Base-by-base conservation (phyloP, 2,329 filamentous ascomycete species). In the Fusarium pilosicola region DNA sequence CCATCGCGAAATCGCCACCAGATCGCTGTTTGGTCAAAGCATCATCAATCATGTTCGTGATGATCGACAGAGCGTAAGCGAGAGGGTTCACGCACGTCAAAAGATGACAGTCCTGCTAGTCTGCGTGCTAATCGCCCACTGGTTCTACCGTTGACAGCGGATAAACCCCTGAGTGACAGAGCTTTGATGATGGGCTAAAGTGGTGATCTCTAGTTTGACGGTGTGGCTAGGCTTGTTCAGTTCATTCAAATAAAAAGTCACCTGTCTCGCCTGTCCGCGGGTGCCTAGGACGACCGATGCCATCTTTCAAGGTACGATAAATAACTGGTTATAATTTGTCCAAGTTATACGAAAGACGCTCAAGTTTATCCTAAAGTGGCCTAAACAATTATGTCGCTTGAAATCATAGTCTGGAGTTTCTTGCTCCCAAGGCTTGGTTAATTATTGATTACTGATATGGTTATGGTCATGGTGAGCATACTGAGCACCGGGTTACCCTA, bases 101-200 rank as follows among this genome's bases (percentile, higher is more conserved):
- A n/a, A 18, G 28, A 34, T 45, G 30, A 8, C 48, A 42, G 39
- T 26, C 36, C 6, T 30, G 32, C 46, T 48, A 62, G 66, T 18
- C n/a, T 36, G 26, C 24, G 34, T 54, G 41, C 67, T 70, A 70
- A 65, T 22, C 15, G 17, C 20, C 46, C 41, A 65, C 59, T 52
- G 36, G 32, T 70, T 34, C 39, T 58, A 70, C 67, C 59, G 58
- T 65, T 59, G 52, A 70, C 52, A 70, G 67, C 65, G 65, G 65
- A 44, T 51, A 9, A 22, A 34, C 41, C 45, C 59, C 41, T 34
- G 52, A 10, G 2, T 28, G 28, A 22, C n/a, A 45, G n/a, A 45
- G 45, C 42, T 48, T 57, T 48, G 59, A 63, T 42, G 34, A 13
- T 30, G 28, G 22, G 15, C 48, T 46, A 54, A 62, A 64, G 28